Evolutionary conservation across 495 filamentous ascomycete genomes (phyloP).

Genomic region (Cetradonia linearis): DNA sequence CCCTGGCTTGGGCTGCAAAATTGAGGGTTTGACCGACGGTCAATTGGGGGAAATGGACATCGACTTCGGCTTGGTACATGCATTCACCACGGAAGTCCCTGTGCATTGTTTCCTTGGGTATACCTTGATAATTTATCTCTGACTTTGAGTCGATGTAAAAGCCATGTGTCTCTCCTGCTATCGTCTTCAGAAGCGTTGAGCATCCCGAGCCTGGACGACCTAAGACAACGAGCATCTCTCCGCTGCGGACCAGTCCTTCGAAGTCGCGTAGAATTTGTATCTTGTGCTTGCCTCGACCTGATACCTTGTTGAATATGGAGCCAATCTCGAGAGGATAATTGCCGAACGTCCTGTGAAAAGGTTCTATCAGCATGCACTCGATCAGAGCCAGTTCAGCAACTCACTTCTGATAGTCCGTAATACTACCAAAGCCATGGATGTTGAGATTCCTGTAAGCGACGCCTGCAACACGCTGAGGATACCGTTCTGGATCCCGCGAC

Average conservation of each 20-base stretch:
- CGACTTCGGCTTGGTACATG: conserved; percentile 72
- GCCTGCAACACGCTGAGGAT: conserved; percentile 37
- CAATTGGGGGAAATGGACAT: conserved; percentile 75
- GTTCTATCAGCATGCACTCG: conserved; percentile 38
- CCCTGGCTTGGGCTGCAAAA: conserved; percentile 62
- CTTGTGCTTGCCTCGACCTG: conserved; percentile 43
- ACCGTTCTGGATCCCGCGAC: conserved; percentile 40
- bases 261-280: conserved; percentile 73
- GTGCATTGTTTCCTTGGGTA: conserved; percentile 52
- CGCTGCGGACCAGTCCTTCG: conserved; percentile 62
- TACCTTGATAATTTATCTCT: conserved; percentile 67
- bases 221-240: conserved; percentile 73
- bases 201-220: conserved; percentile 72
- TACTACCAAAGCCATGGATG: conserved; percentile 64
- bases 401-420: conserved; percentile 69
- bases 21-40: conserved; percentile 68
- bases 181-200: conserved; percentile 69
- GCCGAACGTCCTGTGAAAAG: conserved; percentile 19
- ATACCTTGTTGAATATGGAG: conserved; percentile 31
- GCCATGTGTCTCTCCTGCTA: conserved; percentile 67
- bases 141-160: conserved; percentile 53
- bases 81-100: conserved; percentile 63
- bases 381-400: conserved; percentile 53
- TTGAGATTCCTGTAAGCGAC: conserved; percentile 52
- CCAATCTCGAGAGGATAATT: conserved; percentile 30